Evolutionary conservation across 768 basidiomycete species (phyloP).

Genomic region (Naganishia vishniacii): DNA sequence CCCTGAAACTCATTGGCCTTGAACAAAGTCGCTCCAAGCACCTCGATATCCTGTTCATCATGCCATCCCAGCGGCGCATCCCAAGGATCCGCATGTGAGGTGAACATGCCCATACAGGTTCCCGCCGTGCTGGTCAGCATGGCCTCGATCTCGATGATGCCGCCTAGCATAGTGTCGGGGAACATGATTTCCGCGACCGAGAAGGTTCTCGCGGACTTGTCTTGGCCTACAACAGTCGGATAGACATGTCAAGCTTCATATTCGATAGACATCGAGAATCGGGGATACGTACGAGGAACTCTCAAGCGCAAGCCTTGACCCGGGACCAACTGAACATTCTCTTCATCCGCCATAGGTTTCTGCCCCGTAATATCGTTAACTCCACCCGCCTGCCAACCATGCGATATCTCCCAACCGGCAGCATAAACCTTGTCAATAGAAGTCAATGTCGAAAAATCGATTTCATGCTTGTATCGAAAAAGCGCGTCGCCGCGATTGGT

Average conservation of each 20-base stretch:
- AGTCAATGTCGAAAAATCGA: neutral
- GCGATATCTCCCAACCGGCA: neutral
- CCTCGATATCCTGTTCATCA: constrained; percentile 1
- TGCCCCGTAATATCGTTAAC: neutral
- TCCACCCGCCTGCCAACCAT: neutral
- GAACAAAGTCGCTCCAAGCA: neutral
- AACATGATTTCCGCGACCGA: neutral
- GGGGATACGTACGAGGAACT: constrained; percentile 1
- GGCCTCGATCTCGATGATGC: neutral
- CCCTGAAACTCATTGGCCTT: neutral
- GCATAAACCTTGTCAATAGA: neutral
- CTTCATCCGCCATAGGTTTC: neutral
- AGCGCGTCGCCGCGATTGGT: neutral
- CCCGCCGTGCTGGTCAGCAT: neutral
- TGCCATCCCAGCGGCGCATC: neutral
- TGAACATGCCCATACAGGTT: constrained; percentile 1
- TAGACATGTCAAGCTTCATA: no score
- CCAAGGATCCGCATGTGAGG: neutral
- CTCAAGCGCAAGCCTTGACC: neutral
- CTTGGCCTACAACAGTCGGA: neutral
- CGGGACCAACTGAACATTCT: constrained; percentile 1
- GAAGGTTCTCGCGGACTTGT: neutral
- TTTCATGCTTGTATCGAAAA: neutral
- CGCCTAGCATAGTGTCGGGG: neutral
- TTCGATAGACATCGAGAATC: neutral